phyloP scores from a whole-genome alignment of 2,329 filamentous ascomycete genomes.

The Trichophyton equinum region DNA sequence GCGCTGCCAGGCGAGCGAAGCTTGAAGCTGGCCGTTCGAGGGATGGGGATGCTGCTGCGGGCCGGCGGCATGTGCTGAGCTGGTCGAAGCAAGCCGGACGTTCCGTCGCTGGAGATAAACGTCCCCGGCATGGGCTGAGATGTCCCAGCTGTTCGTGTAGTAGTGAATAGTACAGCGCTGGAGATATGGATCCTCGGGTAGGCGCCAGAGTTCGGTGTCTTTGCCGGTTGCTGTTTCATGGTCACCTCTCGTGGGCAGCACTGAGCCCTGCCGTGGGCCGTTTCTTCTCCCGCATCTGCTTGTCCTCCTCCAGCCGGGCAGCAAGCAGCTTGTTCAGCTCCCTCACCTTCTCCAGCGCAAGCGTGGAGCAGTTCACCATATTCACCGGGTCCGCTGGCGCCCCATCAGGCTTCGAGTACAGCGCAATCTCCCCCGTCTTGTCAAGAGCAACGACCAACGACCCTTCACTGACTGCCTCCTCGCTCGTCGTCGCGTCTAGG shows the following conservation, averaged over 20 bases:
- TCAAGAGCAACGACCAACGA: slow-evolving; percentile 73
- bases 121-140: too few species aligned
- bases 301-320: slow-evolving; percentile 61
- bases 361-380: slow-evolving; percentile 61
- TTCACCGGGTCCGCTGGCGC: slow-evolving; percentile 65
- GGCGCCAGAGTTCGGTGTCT: background rate
- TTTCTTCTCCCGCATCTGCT: slow-evolving; percentile 47
- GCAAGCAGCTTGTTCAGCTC: slow-evolving; percentile 65
- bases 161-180: too few species aligned
- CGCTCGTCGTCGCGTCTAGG: slow-evolving; percentile 35
- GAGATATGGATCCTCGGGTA: too few species aligned
- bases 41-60: background rate
- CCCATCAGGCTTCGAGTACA: slow-evolving; percentile 83
- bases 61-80: background rate
- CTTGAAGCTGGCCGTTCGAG: background rate
- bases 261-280: slow-evolving; percentile 71
- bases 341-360: slow-evolving; percentile 67
- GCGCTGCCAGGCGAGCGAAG: background rate
- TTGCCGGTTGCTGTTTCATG: too few species aligned
- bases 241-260: slow-evolving; percentile 68
- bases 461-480: slow-evolving; percentile 48
- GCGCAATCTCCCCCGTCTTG: slow-evolving; percentile 77
- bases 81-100: too few species aligned
- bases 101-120: too few species aligned
- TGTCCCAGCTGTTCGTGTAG: too few species aligned